Percentiles rank a stretch among this genome's conserved stretches.
These are phyloP conservation scores for Fraxinus latifolia DNA, from an alignment of 305 asterid species.

Conservation along the genomic window DNA sequence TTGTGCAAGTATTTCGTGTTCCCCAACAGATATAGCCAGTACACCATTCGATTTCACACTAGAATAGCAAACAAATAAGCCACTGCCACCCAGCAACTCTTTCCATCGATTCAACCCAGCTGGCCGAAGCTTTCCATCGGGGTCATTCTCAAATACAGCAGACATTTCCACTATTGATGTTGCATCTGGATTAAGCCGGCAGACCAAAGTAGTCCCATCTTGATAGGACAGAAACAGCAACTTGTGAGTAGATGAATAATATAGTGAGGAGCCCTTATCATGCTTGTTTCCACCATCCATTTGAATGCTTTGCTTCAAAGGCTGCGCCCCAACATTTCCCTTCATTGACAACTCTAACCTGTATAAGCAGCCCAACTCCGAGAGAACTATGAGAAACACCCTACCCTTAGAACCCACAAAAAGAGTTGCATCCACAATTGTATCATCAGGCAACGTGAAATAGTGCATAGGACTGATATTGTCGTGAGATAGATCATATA, in stretches of 20 bases:
- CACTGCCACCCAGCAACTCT: constrained; percentile 75
- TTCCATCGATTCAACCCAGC: constrained; percentile 97
- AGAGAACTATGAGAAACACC: constrained; percentile 71
- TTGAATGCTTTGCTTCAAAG: constrained; percentile 73
- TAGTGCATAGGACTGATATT: constrained; percentile 93
- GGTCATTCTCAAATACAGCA: constrained; percentile 69
- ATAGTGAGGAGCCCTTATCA: constrained; percentile 75
- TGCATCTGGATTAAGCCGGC: constrained; percentile 78
- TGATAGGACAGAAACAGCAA: constrained; percentile 84
- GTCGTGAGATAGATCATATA: constrained; percentile 94
- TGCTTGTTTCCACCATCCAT: constrained; percentile 57
- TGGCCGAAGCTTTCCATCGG: constrained; percentile 69
- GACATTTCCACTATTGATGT: constrained; percentile 70
- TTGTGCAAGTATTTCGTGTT: constrained; percentile 73
- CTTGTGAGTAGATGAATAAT: constrained; percentile 74
- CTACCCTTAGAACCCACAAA: constrained; percentile 77
- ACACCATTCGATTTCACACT: constrained; percentile 75
- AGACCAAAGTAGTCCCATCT: constrained; percentile 83
- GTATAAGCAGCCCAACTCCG: constrained; percentile 81
- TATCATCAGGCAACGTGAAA: constrained; percentile 73
- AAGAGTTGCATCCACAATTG: constrained; percentile 79
- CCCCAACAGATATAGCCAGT: constrained; percentile 76
- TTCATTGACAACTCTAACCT: constrained; percentile 79
- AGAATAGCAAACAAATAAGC: constrained; percentile 83
- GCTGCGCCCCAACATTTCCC: constrained; percentile 83